Conservation (phyloP, 176 grass and related monocot genomes). For the Eleusine coracana region DNA sequence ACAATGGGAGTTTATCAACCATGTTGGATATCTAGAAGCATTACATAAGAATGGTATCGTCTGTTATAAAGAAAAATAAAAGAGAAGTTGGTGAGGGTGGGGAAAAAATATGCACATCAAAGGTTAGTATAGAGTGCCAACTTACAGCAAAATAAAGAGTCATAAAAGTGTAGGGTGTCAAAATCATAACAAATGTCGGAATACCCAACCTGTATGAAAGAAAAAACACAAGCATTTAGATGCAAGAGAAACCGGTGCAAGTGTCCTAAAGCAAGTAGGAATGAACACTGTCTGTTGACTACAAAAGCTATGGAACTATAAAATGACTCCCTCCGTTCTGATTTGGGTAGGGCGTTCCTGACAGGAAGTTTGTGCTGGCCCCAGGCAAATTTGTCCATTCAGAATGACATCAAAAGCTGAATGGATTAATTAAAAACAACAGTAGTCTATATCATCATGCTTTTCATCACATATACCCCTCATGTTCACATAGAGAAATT, state of each 20-base stretch:
- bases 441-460: background rate
- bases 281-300: background rate
- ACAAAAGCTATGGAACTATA: too few species aligned
- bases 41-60: conserved; percentile 28
- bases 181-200: background rate
- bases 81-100: background rate
- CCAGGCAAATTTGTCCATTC: too few species aligned
- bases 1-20: conserved; percentile 76
- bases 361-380: too few species aligned
- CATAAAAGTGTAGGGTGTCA: conserved; percentile 33
- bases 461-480: background rate
- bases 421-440: background rate
- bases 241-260: conserved; percentile 22
- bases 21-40: conserved; percentile 75
- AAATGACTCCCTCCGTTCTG: too few species aligned
- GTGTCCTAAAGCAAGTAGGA: conserved; percentile 13
- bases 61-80: conserved; percentile 12
- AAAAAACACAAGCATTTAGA: conserved; percentile 6
- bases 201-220: conserved; percentile 36
- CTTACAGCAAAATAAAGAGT: conserved; percentile 45
- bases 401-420: too few species aligned
- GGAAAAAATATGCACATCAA: conserved; percentile 3
- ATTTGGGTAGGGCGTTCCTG: too few species aligned
- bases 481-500: background rate
- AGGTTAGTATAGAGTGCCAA: background rate